Base-by-base conservation (phyloP, 257 asterid species). In the Paulownia fortunei region DNA sequence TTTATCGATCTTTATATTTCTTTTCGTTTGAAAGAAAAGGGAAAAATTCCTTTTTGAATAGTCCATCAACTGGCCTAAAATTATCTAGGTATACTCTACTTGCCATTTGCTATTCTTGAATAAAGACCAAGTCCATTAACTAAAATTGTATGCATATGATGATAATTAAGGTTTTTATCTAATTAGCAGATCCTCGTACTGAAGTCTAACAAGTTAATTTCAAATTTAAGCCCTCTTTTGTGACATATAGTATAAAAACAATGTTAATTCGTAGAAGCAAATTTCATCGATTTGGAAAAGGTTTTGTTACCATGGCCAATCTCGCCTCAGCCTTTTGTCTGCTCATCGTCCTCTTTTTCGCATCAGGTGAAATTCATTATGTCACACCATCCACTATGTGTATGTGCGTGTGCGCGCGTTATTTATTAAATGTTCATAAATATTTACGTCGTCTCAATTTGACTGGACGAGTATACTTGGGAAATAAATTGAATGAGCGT, bases 351-450 rank as follows among this genome's bases (percentile, higher is more conserved):
- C 56, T 67, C 56, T 5, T 67, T 41, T 67, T 67, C 3, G 1
- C 56, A 67, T 67, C 73, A 42, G 73, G 73, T 67, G 27, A 34
- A 58, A 58, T 58, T 58, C 34, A 23, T 24, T 6, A 3, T 23
- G 3, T 9, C 12, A 55, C 27, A 55, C 32, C 32, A 7, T 19
- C 59, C 24, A n/a, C 24, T 52, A 6, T 52, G 59, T n/a, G 26
- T 51, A 1, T n/a, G 24, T n/a, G 9, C 10, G 12, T 47, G n/a
- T n/a, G n/a, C n/a, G n/a, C n/a, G n/a, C n/a, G n/a, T n/a, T n/a
- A n/a, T n/a, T n/a, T n/a, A n/a, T n/a, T n/a, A n/a, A n/a, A n/a
- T n/a, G n/a, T n/a, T n/a, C n/a, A n/a, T n/a, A n/a, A n/a, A n/a
- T n/a, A n/a, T n/a, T n/a, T n/a, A n/a, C n/a, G n/a, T n/a, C 1